These are phyloP conservation scores for Cryptosporidium ryanae DNA, from an alignment of 169 alveolate genomes.

Conservation along the genomic window DNA sequence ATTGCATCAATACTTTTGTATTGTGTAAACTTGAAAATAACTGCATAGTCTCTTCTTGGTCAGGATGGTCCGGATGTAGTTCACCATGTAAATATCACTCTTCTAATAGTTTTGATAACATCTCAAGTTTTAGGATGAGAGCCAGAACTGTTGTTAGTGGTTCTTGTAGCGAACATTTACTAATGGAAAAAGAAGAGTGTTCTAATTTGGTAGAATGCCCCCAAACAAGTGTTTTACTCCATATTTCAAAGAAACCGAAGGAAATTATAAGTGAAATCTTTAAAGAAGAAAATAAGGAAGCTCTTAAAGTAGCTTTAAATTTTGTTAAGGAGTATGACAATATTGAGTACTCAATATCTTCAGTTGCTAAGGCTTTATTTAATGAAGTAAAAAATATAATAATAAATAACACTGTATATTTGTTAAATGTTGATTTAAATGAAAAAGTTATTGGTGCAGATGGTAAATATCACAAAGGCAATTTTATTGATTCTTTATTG, in stretches of 20 bases:
- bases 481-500: not conserved
- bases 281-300: slow-evolving; percentile 7
- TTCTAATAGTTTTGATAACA: not conserved
- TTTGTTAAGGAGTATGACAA: not conserved
- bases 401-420: not conserved
- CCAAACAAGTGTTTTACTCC: not conserved
- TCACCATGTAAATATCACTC: slow-evolving; percentile 12
- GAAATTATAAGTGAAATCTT: slow-evolving; percentile 1
- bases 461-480: slow-evolving; percentile 11
- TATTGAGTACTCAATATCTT: slow-evolving; percentile 3
- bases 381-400: slow-evolving; percentile 15
- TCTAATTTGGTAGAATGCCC: slow-evolving; percentile 19
- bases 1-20: slow-evolving; percentile 14
- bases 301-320: not conserved
- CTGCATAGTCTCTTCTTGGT: slow-evolving; percentile 35
- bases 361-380: not conserved
- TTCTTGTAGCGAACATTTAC: slow-evolving; percentile 1
- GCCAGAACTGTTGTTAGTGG: slow-evolving; percentile 21
- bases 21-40: slow-evolving; percentile 20
- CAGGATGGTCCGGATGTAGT: slow-evolving; percentile 59
- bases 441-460: slow-evolving; percentile 30
- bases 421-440: not conserved
- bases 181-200: slow-evolving; percentile 28
- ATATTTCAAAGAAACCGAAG: not conserved
- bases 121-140: slow-evolving; percentile 14